Evolutionary conservation across 768 basidiomycete species (phyloP).

Genomic region (Candolleomyces aberdarensis): DNA sequence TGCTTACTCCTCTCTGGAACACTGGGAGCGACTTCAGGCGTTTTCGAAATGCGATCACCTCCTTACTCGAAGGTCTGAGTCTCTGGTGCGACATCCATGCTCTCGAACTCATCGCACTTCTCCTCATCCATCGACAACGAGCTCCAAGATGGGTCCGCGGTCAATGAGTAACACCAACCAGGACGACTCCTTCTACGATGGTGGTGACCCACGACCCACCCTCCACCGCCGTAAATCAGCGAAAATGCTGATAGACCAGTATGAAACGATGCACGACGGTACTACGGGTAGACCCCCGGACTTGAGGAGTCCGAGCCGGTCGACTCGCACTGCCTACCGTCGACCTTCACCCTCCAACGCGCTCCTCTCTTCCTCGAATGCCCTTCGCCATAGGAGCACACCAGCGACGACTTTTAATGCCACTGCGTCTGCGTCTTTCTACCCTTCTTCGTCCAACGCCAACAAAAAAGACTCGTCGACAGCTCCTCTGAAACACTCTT

Average conservation of each 20-base stretch:
- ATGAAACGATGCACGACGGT: background rate
- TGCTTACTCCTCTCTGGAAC: too few species aligned
- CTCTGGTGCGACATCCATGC: too few species aligned
- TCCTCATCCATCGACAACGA: background rate
- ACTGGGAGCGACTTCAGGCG: too few species aligned
- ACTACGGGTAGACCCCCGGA: background rate
- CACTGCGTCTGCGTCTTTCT: background rate
- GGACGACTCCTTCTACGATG: background rate
- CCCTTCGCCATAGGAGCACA: background rate
- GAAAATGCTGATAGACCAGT: background rate
- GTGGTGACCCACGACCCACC: background rate
- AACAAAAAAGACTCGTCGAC: conserved; percentile 9
- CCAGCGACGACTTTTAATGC: background rate
- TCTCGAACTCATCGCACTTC: too few species aligned
- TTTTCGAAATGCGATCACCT: too few species aligned
- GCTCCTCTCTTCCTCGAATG: background rate
- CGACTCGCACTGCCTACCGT: background rate
- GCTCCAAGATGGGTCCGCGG: background rate
- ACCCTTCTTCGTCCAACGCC: background rate
- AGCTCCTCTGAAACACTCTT: conserved; percentile 9
- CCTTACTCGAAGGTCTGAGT: too few species aligned
- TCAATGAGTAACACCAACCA: background rate
- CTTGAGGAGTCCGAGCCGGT: background rate
- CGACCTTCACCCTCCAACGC: background rate
- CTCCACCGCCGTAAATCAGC: background rate